phyloP scores from a whole-genome alignment of 108 stramenopile genomes.

The Skeletonema grethae region DNA sequence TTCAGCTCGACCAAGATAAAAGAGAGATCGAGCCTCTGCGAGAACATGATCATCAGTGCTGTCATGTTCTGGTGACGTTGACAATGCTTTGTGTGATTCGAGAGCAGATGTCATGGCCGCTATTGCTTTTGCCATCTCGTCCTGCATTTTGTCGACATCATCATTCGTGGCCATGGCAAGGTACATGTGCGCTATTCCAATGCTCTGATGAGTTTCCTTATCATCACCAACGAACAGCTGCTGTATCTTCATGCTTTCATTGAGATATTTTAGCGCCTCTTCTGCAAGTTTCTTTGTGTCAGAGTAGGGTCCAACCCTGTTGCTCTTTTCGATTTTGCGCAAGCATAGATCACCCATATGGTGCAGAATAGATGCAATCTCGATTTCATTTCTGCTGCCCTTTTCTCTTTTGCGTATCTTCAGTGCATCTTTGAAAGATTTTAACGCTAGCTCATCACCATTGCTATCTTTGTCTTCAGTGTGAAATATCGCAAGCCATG shows the following conservation, averaged over 20 bases:
- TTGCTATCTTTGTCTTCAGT: constrained; percentile 25
- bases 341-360: constrained; percentile 33
- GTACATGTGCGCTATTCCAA: not conserved
- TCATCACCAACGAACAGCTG: not conserved
- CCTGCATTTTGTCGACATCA: constrained; percentile 2
- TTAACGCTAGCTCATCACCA: constrained; percentile 33
- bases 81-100: not conserved
- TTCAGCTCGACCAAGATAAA: constrained; percentile 35
- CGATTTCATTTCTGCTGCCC: constrained; percentile 22
- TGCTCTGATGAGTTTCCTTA: not conserved
- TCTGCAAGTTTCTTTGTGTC: constrained; percentile 7
- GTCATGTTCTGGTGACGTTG: not conserved
- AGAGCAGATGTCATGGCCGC: not conserved
- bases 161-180: not conserved
- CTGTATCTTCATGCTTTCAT: constrained; percentile 2
- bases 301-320: not conserved
- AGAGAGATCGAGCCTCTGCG: constrained; percentile 33
- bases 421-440: constrained; percentile 30
- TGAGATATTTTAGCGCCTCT: constrained; percentile 2
- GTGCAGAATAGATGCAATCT: constrained; percentile 32
- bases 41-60: constrained; percentile 20
- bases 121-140: constrained; percentile 8
- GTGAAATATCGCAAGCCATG: constrained; percentile 25
- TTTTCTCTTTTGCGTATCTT: constrained; percentile 35
- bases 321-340: constrained; percentile 19